These are phyloP conservation scores for Fagopyrum tataricum DNA, from an alignment of 148 eudicot genomes.

Conservation along the genomic window DNA sequence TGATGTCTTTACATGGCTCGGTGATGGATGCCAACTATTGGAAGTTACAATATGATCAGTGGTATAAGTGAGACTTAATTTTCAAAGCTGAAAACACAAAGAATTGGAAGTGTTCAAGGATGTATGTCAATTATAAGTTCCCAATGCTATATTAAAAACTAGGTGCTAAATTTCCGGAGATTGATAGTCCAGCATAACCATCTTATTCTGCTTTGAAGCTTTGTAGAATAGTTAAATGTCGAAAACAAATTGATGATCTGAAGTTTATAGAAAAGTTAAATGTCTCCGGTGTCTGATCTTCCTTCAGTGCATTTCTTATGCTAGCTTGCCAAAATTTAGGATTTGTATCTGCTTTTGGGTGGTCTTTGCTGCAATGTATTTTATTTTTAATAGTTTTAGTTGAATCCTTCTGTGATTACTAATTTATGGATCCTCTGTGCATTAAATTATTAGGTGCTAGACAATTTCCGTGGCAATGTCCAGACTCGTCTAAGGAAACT, in stretches of 20 bases:
- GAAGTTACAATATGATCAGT: background rate
- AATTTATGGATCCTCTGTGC: conserved; percentile 11
- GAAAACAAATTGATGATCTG: background rate
- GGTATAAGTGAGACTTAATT: background rate
- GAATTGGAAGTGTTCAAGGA: background rate
- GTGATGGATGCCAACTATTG: background rate
- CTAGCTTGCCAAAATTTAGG: background rate
- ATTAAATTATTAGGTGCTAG: conserved; percentile 55
- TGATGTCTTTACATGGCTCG: background rate
- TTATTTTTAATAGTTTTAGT: background rate
- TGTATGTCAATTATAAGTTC: background rate
- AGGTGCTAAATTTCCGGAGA: background rate
- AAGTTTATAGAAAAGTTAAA: background rate
- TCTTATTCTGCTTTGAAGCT: background rate
- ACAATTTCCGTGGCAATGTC: conserved; percentile 92
- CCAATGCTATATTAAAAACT: background rate
- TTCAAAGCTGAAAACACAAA: background rate
- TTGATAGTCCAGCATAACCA: background rate
- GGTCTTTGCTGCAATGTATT: background rate
- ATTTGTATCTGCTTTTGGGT: background rate
- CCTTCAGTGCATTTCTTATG: background rate
- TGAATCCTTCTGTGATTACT: background rate
- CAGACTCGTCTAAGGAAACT: conserved; percentile 81
- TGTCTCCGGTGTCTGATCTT: background rate
- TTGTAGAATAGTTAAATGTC: background rate